phyloP scores from a whole-genome alignment of 306 rosid genomes.

The Cucumis hystrix region DNA sequence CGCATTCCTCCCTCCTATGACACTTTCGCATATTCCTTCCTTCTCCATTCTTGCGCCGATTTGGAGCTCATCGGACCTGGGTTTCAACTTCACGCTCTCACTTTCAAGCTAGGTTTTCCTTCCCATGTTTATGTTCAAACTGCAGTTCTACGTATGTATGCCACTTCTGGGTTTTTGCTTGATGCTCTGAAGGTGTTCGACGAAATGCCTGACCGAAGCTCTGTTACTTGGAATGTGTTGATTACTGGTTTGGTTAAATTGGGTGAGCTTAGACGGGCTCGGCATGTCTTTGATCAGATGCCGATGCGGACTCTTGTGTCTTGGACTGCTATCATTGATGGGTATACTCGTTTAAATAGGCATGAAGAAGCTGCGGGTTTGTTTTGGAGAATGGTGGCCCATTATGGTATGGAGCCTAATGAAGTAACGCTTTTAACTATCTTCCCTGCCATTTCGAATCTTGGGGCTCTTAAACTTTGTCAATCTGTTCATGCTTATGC shows the following conservation, averaged over 20 bases:
- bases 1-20: constrained; percentile 17
- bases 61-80: constrained; percentile 12
- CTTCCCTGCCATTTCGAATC: constrained; percentile 42
- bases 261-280: constrained; percentile 43
- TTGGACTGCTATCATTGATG: constrained; percentile 63
- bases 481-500: constrained; percentile 46
- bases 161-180: constrained; percentile 26
- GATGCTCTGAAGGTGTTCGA: constrained; percentile 36
- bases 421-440: constrained; percentile 50
- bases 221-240: constrained; percentile 60
- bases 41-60: constrained; percentile 38
- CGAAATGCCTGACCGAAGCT: constrained; percentile 36
- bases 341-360: constrained; percentile 29
- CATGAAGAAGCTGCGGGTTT: constrained; percentile 33
- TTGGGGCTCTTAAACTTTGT: constrained; percentile 43
- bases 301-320: constrained; percentile 44
- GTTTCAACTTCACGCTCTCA: constrained; percentile 41
- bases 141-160: constrained; percentile 34
- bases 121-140: constrained; percentile 50
- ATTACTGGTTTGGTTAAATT: constrained; percentile 41
- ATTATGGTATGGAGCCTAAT: constrained; percentile 34
- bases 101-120: constrained; percentile 47
- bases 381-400: constrained; percentile 41
- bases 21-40: constrained; percentile 43
- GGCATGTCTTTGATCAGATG: constrained; percentile 39